phyloP scores from a whole-genome alignment of 2,329 filamentous ascomycete genomes.

The Diplodia mutila region DNA sequence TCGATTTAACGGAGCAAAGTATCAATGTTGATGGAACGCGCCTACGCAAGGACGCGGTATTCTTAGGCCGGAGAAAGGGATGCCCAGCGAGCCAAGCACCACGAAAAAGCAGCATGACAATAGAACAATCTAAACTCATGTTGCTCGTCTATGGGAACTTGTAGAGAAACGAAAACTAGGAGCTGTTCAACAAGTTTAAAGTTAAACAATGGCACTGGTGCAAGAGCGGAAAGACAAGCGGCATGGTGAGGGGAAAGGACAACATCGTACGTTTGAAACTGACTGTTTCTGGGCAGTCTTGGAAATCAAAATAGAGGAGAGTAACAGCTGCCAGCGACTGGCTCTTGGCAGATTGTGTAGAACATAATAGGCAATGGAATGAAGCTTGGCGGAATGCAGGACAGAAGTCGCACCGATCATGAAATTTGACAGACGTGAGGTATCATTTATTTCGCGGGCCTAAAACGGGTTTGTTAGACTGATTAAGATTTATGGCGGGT shows the following conservation, averaged over 20 bases:
- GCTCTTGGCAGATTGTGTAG: background rate
- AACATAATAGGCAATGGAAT: constrained; percentile 1
- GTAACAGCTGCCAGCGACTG: background rate
- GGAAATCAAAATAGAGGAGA: background rate
- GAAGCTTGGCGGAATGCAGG: background rate
- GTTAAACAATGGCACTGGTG: background rate
- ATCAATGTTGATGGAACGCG: constrained; percentile 11
- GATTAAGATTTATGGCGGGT: background rate
- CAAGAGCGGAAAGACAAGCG: background rate
- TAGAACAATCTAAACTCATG: background rate
- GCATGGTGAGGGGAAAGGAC: background rate
- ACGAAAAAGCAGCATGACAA: background rate
- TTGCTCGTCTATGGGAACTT: background rate
- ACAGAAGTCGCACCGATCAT: background rate
- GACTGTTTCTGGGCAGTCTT: background rate
- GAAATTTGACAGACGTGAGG: background rate
- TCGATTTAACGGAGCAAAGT: background rate
- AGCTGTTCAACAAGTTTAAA: background rate
- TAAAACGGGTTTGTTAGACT: background rate
- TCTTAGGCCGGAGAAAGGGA: background rate
- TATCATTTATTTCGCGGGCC: background rate
- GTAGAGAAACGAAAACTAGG: background rate
- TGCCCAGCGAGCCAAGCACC: background rate
- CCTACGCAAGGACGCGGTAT: constrained; percentile 15
- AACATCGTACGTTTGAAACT: background rate